phyloP scores from a whole-genome alignment of 2,329 filamentous ascomycete genomes.

The Fusarium continuum region DNA sequence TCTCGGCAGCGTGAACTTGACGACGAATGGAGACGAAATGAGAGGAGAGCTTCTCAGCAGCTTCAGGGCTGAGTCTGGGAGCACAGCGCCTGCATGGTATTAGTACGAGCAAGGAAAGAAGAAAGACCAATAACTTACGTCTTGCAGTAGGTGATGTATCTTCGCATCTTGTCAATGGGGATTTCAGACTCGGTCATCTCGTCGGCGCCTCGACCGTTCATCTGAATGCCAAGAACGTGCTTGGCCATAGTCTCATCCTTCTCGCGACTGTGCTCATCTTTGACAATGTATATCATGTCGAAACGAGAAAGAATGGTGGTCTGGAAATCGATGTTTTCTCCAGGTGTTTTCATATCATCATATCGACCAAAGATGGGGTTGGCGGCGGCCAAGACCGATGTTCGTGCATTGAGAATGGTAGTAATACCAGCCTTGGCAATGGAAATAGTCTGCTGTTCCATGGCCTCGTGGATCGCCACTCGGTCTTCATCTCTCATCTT shows the following conservation, averaged over 20 bases:
- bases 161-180: constrained; percentile 94
- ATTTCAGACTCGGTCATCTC: constrained; percentile 89
- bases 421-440: constrained; percentile 99
- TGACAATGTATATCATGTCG: constrained; percentile 99
- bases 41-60: constrained; percentile 93
- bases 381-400: constrained; percentile 92
- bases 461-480: constrained; percentile 98
- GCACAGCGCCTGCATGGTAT: constrained; percentile 76
- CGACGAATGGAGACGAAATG: constrained; percentile 97
- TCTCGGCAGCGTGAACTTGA: constrained; percentile 90
- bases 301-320: constrained; percentile 98
- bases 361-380: constrained; percentile 98
- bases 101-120: constrained; percentile 36
- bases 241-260: constrained; percentile 94
- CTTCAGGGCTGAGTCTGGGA: constrained; percentile 87
- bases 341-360: constrained; percentile 96
- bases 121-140: constrained; percentile 66
- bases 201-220: constrained; percentile 85
- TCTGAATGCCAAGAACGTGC: constrained; percentile 97
- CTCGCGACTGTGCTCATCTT: constrained; percentile 88
- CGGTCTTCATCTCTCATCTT: constrained; percentile 99
- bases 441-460: constrained; percentile 99
- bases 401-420: constrained; percentile 94
- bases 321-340: constrained; percentile 99
- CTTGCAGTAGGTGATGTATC: constrained; percentile 97